A percentile compares a stretch with the other conserved stretches of the same genome.
These are phyloP conservation scores for Penicillium malachiteum DNA, from an alignment of 495 filamentous ascomycete genomes.

Conservation along the genomic window DNA sequence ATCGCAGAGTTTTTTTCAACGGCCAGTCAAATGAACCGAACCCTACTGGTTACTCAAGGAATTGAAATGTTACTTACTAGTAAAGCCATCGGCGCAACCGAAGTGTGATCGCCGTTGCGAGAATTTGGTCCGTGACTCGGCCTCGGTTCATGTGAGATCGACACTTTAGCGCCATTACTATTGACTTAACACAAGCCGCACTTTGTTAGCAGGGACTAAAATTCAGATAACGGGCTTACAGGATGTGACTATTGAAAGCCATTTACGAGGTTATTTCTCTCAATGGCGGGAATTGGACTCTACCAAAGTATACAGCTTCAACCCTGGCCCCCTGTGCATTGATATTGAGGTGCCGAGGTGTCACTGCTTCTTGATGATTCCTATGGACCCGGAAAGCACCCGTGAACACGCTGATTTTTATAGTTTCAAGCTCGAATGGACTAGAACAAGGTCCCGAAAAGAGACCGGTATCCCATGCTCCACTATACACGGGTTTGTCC, in stretches of 20 bases:
- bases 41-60: background rate
- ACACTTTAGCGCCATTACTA: slow-evolving; percentile 2
- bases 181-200: slow-evolving; percentile 1
- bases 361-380: background rate
- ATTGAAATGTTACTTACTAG: background rate
- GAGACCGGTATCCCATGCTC: slow-evolving; percentile 10
- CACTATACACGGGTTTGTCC: slow-evolving; percentile 14
- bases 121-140: slow-evolving; percentile 2
- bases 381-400: background rate
- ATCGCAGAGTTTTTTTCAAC: no score
- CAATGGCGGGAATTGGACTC: no score
- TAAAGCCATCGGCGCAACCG: slow-evolving; percentile 1
- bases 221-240: background rate
- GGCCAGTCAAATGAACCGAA: background rate
- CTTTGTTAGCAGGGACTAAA: background rate
- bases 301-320: no score
- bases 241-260: no score
- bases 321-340: no score
- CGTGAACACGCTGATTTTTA: background rate
- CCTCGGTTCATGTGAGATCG: slow-evolving; percentile 22
- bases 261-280: no score
- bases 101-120: slow-evolving; percentile 3
- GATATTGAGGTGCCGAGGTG: background rate
- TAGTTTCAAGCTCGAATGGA: background rate
- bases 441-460: background rate